Evolutionary conservation across 2,329 filamentous ascomycete genomes (phyloP), one percentile per base, ranked within the genome.

Genomic region (Acephala macrosclerotiorum): DNA sequence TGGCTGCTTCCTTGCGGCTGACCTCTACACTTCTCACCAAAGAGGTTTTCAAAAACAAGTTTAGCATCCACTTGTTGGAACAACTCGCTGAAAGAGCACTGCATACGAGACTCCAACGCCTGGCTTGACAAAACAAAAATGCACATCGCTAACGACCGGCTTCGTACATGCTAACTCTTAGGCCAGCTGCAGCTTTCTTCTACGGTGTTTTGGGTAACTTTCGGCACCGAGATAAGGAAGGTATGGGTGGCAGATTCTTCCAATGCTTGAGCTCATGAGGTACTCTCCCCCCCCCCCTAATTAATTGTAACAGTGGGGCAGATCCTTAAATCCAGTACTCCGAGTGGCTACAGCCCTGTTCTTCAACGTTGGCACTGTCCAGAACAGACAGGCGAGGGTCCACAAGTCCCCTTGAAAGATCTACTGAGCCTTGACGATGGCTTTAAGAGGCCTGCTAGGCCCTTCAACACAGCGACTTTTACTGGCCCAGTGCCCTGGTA

Each of bases 61-160:
- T 22, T 29, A 33, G n/a, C 45, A 49, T 25, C 12, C n/a, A 18
- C 12, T 26, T 51, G 16, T n/a, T 22, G n/a, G n/a, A n/a, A 9
- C 42, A 3, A 47, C 42, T 22, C 42, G 20, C n/a, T n/a, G 8
- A 47, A 25, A 11, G 14, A 14, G 25, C 20, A 14, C 20, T 2
- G 2, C 47, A 26, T 3, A 29, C 12, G 14, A 33, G 49, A 26
- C 25, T 29, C 49, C 49, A 53, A 49, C 20, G 49, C 7, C 25
- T 25, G 26, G 18, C 5, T 53, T 29, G 49, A 53, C 49, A 53
- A 53, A 53, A 51, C 22, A 26, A 51, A 51, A 51, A 18, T 51
- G 29, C 22, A 29, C 6, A n/a, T 51, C 25, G 25, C 11, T 5
- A 51, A 18, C 22, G 2, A 26, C 7, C 25, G 49, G 49, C 49